These are phyloP conservation scores for Chaetoscypha palmicola DNA, from an alignment of 2,329 filamentous ascomycete species.

Conservation along the genomic window DNA sequence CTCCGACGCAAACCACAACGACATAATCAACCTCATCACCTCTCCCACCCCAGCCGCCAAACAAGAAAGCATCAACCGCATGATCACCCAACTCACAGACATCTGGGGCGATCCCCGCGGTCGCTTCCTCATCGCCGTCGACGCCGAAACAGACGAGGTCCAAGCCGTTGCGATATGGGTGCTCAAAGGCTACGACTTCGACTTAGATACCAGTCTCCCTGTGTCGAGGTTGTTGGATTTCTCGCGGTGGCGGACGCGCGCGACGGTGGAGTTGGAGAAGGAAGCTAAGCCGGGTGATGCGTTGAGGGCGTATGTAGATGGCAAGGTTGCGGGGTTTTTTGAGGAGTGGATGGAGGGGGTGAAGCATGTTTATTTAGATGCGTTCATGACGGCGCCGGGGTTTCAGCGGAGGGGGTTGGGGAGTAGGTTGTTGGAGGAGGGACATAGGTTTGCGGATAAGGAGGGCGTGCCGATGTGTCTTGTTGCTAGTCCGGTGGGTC, in stretches of 20 bases:
- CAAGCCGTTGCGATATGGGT: neutral
- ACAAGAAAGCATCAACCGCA: too few species aligned
- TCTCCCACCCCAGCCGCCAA: neutral
- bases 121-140: neutral
- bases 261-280: too few species aligned
- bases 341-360: neutral
- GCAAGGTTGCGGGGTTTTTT: neutral
- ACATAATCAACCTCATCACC: neutral
- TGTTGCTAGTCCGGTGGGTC: constrained; percentile 11
- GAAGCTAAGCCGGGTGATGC: neutral
- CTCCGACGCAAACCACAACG: neutral
- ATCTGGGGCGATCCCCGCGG: neutral
- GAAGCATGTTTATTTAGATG: constrained; percentile 12
- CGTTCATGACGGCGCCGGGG: constrained; percentile 9
- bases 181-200: neutral
- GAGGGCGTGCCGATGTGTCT: constrained; percentile 11
- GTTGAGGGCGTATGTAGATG: neutral
- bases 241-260: too few species aligned
- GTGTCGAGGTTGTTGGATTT: neutral
- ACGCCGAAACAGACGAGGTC: neutral
- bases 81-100: too few species aligned
- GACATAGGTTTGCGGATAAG: constrained; percentile 11
- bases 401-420: constrained; percentile 14
- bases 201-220: neutral
- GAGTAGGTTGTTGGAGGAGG: constrained; percentile 12